phyloP scores from a whole-genome alignment of 177 flowering plant species.

The Vitis hybrid region DNA sequence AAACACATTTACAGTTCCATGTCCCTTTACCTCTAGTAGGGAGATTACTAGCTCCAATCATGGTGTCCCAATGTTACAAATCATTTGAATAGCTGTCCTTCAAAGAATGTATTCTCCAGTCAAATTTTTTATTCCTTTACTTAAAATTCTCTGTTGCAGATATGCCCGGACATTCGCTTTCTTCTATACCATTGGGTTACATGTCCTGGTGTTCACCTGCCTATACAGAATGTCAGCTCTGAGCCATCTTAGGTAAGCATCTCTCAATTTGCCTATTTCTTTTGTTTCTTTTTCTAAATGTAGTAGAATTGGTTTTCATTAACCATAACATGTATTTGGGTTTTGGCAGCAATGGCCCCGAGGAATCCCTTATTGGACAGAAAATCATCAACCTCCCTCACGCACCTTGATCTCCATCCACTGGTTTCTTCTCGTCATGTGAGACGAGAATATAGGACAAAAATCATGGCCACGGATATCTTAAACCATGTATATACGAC shows the following conservation, averaged over 20 bases:
- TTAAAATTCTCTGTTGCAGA: slow-evolving; percentile 35
- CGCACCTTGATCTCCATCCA: slow-evolving; percentile 19
- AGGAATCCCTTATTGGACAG: slow-evolving; percentile 37
- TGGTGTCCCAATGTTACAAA: no score
- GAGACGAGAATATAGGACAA: background rate
- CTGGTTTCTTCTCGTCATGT: slow-evolving; percentile 4
- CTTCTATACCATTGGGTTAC: slow-evolving; percentile 96
- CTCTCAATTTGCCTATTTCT: background rate
- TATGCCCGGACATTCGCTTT: slow-evolving; percentile 90
- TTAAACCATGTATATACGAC: slow-evolving; percentile 6
- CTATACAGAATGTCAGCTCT: slow-evolving; percentile 90
- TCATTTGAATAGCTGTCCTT: no score
- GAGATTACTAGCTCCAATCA: no score
- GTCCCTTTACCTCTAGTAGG: no score
- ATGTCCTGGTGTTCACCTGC: slow-evolving; percentile 86
- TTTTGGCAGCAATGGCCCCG: slow-evolving; percentile 59
- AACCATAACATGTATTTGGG: background rate
- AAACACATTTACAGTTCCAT: no score
- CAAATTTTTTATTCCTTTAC: background rate
- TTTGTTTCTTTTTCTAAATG: background rate
- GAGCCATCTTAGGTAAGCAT: slow-evolving; percentile 74
- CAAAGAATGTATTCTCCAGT: background rate
- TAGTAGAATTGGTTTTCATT: background rate
- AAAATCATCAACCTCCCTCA: slow-evolving; percentile 43
- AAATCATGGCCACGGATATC: background rate